These are phyloP conservation scores for Ballota nigra DNA, from an alignment of 257 asterid species.

Conservation along the genomic window DNA sequence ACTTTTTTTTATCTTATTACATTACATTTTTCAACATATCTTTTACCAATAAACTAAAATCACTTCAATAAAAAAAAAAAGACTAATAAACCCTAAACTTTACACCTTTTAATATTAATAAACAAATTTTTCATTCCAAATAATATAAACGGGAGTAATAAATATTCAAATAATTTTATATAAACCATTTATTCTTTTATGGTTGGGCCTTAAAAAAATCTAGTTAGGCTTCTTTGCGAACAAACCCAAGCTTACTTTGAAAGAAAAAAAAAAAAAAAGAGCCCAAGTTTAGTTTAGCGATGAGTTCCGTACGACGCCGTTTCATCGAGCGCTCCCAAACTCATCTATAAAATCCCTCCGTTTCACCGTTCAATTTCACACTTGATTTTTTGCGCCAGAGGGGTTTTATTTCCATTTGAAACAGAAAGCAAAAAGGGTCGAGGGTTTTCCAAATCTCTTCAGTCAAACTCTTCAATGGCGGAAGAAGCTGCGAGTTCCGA, in stretches of 20 bases:
- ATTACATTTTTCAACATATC: too few relatives aligned
- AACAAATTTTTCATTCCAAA: too few relatives aligned
- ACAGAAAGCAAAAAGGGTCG: neutral
- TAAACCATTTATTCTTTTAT: neutral
- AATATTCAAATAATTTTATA: too few relatives aligned
- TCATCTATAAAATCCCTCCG: neutral
- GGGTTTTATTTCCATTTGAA: conserved; percentile 21
- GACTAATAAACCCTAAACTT: too few relatives aligned
- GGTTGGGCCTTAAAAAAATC: neutral
- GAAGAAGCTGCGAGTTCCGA: conserved; percentile 43
- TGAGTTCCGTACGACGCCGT: conserved; percentile 7
- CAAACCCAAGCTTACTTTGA: too few relatives aligned
- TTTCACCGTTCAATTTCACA: neutral
- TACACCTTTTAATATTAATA: too few relatives aligned
- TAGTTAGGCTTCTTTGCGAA: too few relatives aligned
- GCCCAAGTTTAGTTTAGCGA: neutral
- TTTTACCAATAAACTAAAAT: too few relatives aligned
- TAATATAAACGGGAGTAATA: too few relatives aligned
- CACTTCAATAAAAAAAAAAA: too few relatives aligned
- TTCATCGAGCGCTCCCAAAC: neutral
- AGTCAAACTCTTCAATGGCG: conserved; percentile 44
- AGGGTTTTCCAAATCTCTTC: conserved; percentile 15
- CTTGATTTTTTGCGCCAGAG: conserved; percentile 35
- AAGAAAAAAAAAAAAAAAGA: too few relatives aligned
- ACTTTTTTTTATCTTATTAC: too few relatives aligned